Base-by-base conservation (phyloP, 352 stramenopile genomes). In the Pythium coloratum region DNA sequence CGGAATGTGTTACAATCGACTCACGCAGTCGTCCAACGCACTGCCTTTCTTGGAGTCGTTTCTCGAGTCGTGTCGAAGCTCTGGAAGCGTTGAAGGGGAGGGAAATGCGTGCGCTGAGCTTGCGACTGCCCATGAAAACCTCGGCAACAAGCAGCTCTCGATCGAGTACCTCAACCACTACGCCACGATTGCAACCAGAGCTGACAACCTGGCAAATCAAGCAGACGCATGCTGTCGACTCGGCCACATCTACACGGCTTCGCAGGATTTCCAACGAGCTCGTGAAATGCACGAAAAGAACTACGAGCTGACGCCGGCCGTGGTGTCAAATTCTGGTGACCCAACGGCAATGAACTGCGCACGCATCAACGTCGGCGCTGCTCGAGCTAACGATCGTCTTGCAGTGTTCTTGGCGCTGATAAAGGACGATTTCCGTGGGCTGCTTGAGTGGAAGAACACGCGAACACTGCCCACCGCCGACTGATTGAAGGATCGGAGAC, bases 81-180 rank as follows among this genome's bases (percentile, higher is more conserved):
- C 64, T 34, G 76, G 76, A 12, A 77, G 93, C 53, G 40, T 81
- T 30, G 82, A 96, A 54, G 86, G 84, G 9, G 86, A 96, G 71
- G 91, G 92, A 34, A 84, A 82, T 26, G 90, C 89, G 13, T 97
- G 86, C 53, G 89, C 91, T 0, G 88, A 92, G 36, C 84, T 98
- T 24, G 94, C 92, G 3, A 92, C 83, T 0, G 91, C 92, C 1
- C 91, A 97, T 69, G 90, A 96, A 61, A 81, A 82, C 44, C 72
- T 93, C 9, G 81, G 71, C 16, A 89, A 94, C 66, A 88, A 92
- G 64, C 80, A 92, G 58, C 63, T 91, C 6, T 88, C 81, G 10
- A 91, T 97, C 62, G 88, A 96, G 36, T 97, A 94, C 60, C 75
- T 98, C 38, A 91, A 97, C 59, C 77, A 94, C 38, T 96, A 93